Conservation (phyloP, 148 eudicot species). For the Suaeda aralocaspica region DNA sequence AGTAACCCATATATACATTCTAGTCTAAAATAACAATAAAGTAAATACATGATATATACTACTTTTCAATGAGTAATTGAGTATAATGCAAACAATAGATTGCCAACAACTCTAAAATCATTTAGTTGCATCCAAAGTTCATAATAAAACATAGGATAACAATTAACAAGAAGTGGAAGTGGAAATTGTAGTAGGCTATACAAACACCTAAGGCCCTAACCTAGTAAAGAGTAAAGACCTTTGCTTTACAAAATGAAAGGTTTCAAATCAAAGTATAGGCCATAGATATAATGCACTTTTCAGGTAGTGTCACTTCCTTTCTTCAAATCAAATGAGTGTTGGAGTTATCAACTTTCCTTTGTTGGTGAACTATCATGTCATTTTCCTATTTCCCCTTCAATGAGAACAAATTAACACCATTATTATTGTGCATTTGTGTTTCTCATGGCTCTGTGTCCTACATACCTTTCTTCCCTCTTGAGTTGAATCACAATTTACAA, state of each 20-base stretch:
- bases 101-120: no score
- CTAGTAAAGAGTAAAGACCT: constrained; percentile 2
- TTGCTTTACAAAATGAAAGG: constrained; percentile 9
- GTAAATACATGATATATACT: no score
- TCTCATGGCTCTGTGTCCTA: not conserved
- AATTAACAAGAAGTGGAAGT: no score
- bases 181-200: not conserved
- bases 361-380: constrained; percentile 9
- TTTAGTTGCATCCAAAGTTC: not conserved
- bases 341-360: constrained; percentile 19
- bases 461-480: constrained; percentile 1
- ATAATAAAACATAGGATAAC: not conserved
- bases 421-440: no score
- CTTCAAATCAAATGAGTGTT: constrained; percentile 24
- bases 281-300: constrained; percentile 10
- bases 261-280: constrained; percentile 18
- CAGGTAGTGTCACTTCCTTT: constrained; percentile 21
- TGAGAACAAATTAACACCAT: not conserved
- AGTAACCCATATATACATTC: no score
- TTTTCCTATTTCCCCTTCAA: constrained; percentile 5
- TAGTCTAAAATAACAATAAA: no score
- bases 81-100: no score
- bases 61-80: no score
- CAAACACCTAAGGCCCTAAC: not conserved
- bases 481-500: no score